Conservation (phyloP, 2,329 filamentous ascomycete genomes). For the Aspergillus sp. region DNA sequence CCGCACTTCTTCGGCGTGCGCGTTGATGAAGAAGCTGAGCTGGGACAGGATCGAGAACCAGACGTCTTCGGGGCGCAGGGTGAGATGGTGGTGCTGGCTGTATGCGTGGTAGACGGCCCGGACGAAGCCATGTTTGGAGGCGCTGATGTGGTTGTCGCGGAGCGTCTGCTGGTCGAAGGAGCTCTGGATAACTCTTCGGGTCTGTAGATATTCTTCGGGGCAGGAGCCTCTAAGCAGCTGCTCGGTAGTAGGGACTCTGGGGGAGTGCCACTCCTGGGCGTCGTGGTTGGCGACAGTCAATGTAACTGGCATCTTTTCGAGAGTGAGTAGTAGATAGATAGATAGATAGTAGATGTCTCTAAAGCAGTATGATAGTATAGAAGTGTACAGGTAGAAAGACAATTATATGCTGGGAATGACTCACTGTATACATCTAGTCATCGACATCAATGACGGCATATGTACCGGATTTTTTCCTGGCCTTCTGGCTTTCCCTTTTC, state of each 20-base stretch:
- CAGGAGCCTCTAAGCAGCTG: not conserved
- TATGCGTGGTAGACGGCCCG: conserved; percentile 6
- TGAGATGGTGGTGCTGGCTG: conserved; percentile 32
- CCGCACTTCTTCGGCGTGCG: conserved; percentile 36
- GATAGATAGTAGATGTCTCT: too few species aligned
- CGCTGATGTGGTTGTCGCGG: not conserved
- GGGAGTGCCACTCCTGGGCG: too few species aligned
- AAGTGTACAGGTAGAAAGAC: too few species aligned
- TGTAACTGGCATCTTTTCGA: too few species aligned
- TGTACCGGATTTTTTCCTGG: too few species aligned
- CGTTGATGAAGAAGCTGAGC: conserved; percentile 39
- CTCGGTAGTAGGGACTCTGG: not conserved
- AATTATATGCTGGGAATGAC: too few species aligned
- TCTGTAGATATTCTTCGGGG: not conserved
- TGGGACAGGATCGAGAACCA: conserved; percentile 45
- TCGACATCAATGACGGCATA: too few species aligned
- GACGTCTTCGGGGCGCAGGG: conserved; percentile 43
- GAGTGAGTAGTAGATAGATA: too few species aligned
- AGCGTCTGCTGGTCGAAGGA: not conserved
- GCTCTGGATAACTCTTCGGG: not conserved
- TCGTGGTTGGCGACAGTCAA: too few species aligned
- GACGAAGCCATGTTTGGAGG: conserved; percentile 6
- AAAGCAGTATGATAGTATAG: too few species aligned
- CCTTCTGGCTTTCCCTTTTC: too few species aligned
- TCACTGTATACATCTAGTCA: too few species aligned